Evolutionary conservation across 2,329 filamentous ascomycete species (phyloP), one percentile per base, ranked within the genome.

Genomic region (Colletotrichum falcatum): DNA sequence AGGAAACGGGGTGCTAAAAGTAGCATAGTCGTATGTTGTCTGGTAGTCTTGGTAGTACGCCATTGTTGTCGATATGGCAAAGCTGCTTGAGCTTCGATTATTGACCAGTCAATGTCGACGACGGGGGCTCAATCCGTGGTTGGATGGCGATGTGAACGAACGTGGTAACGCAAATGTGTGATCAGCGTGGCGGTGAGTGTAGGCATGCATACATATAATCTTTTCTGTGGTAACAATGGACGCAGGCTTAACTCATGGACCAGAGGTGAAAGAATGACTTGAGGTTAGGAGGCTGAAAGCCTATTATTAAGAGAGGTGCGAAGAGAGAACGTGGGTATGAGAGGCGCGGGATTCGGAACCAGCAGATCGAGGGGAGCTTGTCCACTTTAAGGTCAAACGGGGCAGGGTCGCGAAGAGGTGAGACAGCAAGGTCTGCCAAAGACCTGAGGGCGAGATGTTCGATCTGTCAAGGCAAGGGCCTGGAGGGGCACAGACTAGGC

Each of bases 321-420:
- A 75, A 70, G 73, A 76, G 76, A 74, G 76, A 77, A 70, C 69
- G 77, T 77, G 73, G 74, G 73, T 74, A 72, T 72, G 70, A 72
- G 68, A 72, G 72, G 75, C 66, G 55, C 65, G 69, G 73, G 65
- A 61, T 71, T 66, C 69, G 71, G 70, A 72, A 66, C 66, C 66
- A 68, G 66, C 67, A 70, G 69, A 67, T 67, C 70, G 70, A 72
- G 66, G 73, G 71, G 66, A 62, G 66, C 74, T 76, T 74, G 72
- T 73, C 75, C 74, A 66, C 71, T 77, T 77, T 77, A 75, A 77
- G 74, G 75, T 68, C 66, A 73, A 71, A 62, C 37, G 74, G 74
- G 70, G 62, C 54, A 64, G 69, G 53, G 54, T 60, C 64, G 63
- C 54, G 69, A 65, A 53, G 67, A 64, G 66, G 68, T 71, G 60